Base-by-base conservation (phyloP, 192 early-diverging fungal genomes). In the Geranomyces variabilis region DNA sequence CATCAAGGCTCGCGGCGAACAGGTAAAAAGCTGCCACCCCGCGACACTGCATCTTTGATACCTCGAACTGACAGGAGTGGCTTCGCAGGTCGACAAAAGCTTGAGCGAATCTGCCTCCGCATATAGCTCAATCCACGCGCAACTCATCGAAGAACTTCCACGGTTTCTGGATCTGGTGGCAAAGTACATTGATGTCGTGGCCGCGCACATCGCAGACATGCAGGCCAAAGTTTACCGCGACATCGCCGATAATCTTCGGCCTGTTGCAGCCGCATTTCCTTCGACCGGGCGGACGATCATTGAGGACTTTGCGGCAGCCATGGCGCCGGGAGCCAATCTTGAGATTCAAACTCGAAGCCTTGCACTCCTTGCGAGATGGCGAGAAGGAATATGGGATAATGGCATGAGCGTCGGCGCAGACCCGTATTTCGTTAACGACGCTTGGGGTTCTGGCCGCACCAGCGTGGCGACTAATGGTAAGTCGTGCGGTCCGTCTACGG, bases 131-230 rank as follows among this genome's bases (percentile, higher is more conserved):
- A 86, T 93, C 63, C 88, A 91, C 70, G 88, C 80, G 14, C 90
- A 93, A 72, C 76, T 93, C 9, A 69, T 87, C 55, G 88, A 91
- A 57, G 90, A 93, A 59, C 79, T 93, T 7, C 92, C 92, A 1
- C 72, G 74, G 62, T 90, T 92, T 49, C 69, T 88, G 30, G 66
- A 67, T 31, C 69, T 92, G 8, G 83, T 86, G 0, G 73, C 76
- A 0, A 77, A 85, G 66, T 92, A 90, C 73, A 82, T 90, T 64
- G 84, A 89, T 41, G 57, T 86, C 9, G 84, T 90, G 21, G 70
- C 85, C 1, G 77, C 78, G 65, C 81, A 86, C 24, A 83, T 90
- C 68, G 79, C 80, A 13, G 70, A 73, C 43, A 74, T 90, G 0
- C 90, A 91, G 57, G 69, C 80, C 31, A 77, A 55, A 30, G 81